phyloP scores from a whole-genome alignment of 2,329 filamentous ascomycete genomes.

The Pyricularia sp. region DNA sequence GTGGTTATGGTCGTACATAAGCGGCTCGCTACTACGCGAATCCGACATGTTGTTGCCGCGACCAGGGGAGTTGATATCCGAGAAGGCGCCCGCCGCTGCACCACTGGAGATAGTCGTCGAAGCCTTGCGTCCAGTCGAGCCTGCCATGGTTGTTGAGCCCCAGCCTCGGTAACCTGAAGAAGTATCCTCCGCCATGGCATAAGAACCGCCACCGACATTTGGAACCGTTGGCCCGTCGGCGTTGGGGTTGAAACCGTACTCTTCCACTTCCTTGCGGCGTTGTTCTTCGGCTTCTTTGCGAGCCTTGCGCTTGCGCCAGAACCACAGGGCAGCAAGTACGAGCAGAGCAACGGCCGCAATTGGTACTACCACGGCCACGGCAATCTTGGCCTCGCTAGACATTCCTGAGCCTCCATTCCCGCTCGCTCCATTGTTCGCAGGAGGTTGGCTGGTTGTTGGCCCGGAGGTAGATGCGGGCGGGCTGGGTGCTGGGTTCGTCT shows the following conservation, averaged over 20 bases:
- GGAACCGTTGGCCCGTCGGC: conserved; percentile 68
- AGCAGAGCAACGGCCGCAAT: conserved; percentile 81
- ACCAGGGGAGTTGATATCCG: conserved; percentile 64
- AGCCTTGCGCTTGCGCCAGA: conserved; percentile 84
- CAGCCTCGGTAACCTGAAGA: conserved; percentile 84
- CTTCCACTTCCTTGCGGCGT: conserved; percentile 90
- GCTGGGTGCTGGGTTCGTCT: conserved; percentile 13
- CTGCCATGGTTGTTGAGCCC: conserved; percentile 66
- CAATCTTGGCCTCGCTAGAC: conserved; percentile 61
- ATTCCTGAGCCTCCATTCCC: conserved; percentile 35
- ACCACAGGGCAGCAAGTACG: conserved; percentile 65
- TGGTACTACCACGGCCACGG: conserved; percentile 87
- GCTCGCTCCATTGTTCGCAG: conserved; percentile 16
- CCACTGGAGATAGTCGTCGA: conserved; percentile 85
- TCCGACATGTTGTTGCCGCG: conserved; percentile 54
- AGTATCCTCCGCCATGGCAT: conserved; percentile 71
- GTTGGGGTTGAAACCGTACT: conserved; percentile 98
- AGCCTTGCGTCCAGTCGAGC: conserved; percentile 68
- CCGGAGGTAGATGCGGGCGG: conserved; percentile 10
- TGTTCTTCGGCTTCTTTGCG: conserved; percentile 79
- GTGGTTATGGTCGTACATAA: conserved; percentile 28
- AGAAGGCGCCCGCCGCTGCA: conserved; percentile 54
- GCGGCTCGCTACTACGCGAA: conserved; percentile 57
- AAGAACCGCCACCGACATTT: conserved; percentile 40
- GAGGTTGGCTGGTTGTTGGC: conserved; percentile 10